phyloP scores from a whole-genome alignment of 306 rosid species.

The Malus fusca region DNA sequence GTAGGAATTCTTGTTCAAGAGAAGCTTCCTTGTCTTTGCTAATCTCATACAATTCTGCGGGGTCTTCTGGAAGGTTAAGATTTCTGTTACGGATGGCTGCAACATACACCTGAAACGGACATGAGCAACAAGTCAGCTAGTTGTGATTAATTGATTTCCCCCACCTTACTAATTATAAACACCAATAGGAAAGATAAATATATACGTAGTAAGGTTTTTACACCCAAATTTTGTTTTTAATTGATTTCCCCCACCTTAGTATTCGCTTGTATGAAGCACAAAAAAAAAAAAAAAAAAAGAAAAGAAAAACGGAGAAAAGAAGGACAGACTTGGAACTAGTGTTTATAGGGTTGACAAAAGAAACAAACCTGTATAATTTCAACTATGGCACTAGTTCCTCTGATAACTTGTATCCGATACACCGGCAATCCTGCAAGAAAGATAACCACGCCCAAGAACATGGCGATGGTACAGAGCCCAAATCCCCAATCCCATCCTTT shows the following conservation, averaged over 20 bases:
- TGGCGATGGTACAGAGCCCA: slow-evolving; percentile 51
- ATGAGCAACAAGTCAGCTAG: neutral
- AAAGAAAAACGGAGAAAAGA: no score
- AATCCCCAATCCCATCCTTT: slow-evolving; percentile 95
- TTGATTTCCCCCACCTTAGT: no score
- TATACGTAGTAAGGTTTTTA: neutral
- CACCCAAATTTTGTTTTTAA: no score
- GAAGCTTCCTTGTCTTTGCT: slow-evolving; percentile 55
- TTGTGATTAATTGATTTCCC: no score
- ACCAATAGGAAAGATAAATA: neutral
- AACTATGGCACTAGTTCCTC: slow-evolving; percentile 47
- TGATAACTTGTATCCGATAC: slow-evolving; percentile 49
- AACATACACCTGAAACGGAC: slow-evolving; percentile 55
- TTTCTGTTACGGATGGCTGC: slow-evolving; percentile 77
- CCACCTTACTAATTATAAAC: neutral
- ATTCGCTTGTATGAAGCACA: no score
- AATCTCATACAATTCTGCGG: slow-evolving; percentile 59
- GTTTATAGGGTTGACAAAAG: neutral
- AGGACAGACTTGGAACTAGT: neutral
- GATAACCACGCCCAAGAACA: slow-evolving; percentile 34
- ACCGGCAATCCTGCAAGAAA: slow-evolving; percentile 60
- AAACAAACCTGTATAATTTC: slow-evolving; percentile 56
- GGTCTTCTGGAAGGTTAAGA: slow-evolving; percentile 63
- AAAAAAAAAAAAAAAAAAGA: no score
- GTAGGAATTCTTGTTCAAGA: slow-evolving; percentile 52